These are phyloP conservation scores for Rubroboletus pulcherrimus DNA, from an alignment of 768 basidiomycete genomes.

Conservation along the genomic window DNA sequence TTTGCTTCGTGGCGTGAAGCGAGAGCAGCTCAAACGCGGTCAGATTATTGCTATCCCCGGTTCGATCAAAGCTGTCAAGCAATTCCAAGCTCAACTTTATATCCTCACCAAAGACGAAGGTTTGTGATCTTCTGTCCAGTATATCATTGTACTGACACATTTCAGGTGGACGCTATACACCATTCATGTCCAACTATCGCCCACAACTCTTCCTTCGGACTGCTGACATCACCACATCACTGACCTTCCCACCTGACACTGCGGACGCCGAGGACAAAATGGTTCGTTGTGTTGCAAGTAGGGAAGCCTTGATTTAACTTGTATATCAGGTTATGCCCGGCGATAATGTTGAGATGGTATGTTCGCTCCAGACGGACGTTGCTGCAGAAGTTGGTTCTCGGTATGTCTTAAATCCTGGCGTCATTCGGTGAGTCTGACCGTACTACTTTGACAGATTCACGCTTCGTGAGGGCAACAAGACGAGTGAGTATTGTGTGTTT, in stretches of 20 bases:
- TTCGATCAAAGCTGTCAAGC: slow-evolving; percentile 89
- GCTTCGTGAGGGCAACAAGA: slow-evolving; percentile 91
- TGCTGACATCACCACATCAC: slow-evolving; percentile 81
- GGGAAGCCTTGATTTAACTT: not conserved
- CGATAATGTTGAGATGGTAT: slow-evolving; percentile 93
- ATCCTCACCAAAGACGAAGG: slow-evolving; percentile 37
- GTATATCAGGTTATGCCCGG: slow-evolving; percentile 83
- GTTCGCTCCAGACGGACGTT: slow-evolving; percentile 77
- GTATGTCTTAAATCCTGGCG: slow-evolving; percentile 28
- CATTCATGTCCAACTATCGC: slow-evolving; percentile 91
- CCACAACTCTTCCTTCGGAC: slow-evolving; percentile 97
- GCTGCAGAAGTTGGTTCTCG: slow-evolving; percentile 87
- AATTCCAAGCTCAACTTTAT: slow-evolving; percentile 93
- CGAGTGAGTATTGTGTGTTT: slow-evolving; percentile 48
- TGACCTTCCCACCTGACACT: slow-evolving; percentile 86
- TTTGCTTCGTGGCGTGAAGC: slow-evolving; percentile 93
- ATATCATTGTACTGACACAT: slow-evolving; percentile 33
- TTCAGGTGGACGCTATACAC: slow-evolving; percentile 74
- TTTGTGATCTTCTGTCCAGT: slow-evolving; percentile 43
- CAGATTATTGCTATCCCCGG: slow-evolving; percentile 88
- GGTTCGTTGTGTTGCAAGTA: slow-evolving; percentile 39
- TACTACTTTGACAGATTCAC: slow-evolving; percentile 55
- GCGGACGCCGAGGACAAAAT: slow-evolving; percentile 82
- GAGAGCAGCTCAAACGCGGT: slow-evolving; percentile 92
- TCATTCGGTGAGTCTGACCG: not conserved